Base-by-base conservation (phyloP, 805 yeast genomes). In the Ogataea philodendri region DNA sequence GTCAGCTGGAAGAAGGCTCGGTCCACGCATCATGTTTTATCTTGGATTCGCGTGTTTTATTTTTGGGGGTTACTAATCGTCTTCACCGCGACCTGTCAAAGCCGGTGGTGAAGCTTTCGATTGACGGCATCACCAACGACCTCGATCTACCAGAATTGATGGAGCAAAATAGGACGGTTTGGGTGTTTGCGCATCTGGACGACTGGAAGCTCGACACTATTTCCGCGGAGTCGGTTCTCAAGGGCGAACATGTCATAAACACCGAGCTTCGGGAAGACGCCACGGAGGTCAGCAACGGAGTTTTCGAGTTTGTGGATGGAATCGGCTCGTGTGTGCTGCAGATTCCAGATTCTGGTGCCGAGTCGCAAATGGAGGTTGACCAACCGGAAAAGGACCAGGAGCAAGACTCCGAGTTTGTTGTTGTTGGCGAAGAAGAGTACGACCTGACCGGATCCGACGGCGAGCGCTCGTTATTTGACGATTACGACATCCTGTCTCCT, bases 401-500 rank as follows among this genome's bases (percentile, higher is more conserved):
- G 16, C 13, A 14, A 13, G 26, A 23, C 5, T 9, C 26, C 10
- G 34, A 22, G 10, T 30, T 16, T n/a, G 34, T 22, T 22, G 22
- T 22, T 16, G 34, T 30, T 17, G 32, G 18, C 9, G 20, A 10
- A 15, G 35, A 30, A 8, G 25, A 21, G 22, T 9, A 18, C 14
- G 38, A 35, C 27, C 15, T 13, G 3, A 15, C 23, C 7, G 28
- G 24, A 5, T 26, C 18, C 7, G 19, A 22, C 9, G 41, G 27
- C 29, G 44, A 32, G 14, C 9, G 2, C 8, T 37, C 37, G 7
- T 11, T 37, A 9, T 35, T 37, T 24, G 49, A 48, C 11, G 56
- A 49, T 11, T 50, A 48, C 30, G 57, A 52, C 29, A 45, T 52
- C 22, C 39, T 52, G 9, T 52, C 57, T 2, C 24, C 45, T 14